Evolutionary conservation across 1,284 basidiomycete genomes (phyloP).

Genomic region (Veloboletus limbatus): DNA sequence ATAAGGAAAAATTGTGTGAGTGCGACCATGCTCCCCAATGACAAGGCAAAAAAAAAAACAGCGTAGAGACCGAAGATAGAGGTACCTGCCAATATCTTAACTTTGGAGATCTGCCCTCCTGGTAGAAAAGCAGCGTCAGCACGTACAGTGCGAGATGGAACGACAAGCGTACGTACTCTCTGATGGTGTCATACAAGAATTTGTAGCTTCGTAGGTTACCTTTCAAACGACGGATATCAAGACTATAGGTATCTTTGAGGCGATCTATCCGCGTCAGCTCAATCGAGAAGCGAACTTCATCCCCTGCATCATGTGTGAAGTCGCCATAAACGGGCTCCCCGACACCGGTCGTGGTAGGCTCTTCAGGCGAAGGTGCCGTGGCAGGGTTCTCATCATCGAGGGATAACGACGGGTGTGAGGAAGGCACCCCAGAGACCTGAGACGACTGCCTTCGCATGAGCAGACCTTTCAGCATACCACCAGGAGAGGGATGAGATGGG

Average conservation of each 20-base stretch:
- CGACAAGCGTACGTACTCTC: slow-evolving; percentile 62
- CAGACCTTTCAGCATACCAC: slow-evolving; percentile 80
- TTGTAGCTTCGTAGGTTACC: slow-evolving; percentile 94
- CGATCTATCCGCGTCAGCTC: slow-evolving; percentile 88
- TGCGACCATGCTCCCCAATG: slow-evolving; percentile 1
- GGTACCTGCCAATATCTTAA: slow-evolving; percentile 32
- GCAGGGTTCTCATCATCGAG: slow-evolving; percentile 41
- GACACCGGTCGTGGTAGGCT: slow-evolving; percentile 31
- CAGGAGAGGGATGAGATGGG: slow-evolving; percentile 67
- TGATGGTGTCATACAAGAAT: slow-evolving; percentile 86
- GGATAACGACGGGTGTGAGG: slow-evolving; percentile 35
- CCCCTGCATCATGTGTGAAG: slow-evolving; percentile 72
- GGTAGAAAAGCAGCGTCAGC: slow-evolving; percentile 17
- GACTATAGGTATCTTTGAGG: slow-evolving; percentile 81
- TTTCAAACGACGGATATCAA: slow-evolving; percentile 88
- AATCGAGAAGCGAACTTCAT: slow-evolving; percentile 91
- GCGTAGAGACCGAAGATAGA: slow-evolving; percentile 8
- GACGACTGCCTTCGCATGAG: slow-evolving; percentile 86
- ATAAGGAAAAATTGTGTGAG: slow-evolving; percentile 16
- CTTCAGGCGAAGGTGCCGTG: slow-evolving; percentile 25
- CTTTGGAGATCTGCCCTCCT: slow-evolving; percentile 48
- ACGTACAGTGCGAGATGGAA: slow-evolving; percentile 7
- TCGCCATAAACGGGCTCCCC: slow-evolving; percentile 77
- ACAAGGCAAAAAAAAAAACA: not conserved
- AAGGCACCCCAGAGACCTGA: slow-evolving; percentile 50